Evolutionary conservation across 75 land plant species (phyloP), one percentile per base, ranked within the genome.

Genomic region (Picea glauca): DNA sequence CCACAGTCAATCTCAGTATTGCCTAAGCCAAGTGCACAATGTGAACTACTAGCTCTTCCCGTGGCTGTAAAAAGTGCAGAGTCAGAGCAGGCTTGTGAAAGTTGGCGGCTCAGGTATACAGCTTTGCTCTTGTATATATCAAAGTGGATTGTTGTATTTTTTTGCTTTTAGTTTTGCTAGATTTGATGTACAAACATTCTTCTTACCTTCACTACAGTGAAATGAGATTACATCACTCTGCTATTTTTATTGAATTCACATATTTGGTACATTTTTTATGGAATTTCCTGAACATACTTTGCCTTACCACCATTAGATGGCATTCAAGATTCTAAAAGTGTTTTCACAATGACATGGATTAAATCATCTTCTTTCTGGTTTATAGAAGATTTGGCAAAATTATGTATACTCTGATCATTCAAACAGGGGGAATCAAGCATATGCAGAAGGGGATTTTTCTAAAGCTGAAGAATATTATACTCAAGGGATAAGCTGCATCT

Each of bases 401-500:
- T 38, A 32, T 64, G 70, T 20, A 18, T 78, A 21, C 79, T 66
- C 67, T 30, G 5, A 62, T 67, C 43, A 33, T 40, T 30, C n/a
- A 23, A 77, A 50, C 78, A 83, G 81, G 76, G 88, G 88, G 62
- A 87, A 87, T 76, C 84, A 87, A 78, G 88, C 88, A 35, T 87
- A 87, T 43, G 75, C 88, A 11, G 76, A 79, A 58, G 88, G 88
- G 18, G 87, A 84, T 70, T 87, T 87, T 68, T 80, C 76, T 3
- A 87, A 81, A 81, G 87, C 88, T 72, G 88, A 87, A 68, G 88
- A 87, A 64, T 87, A 78, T 76, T 87, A 87, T 74, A 78, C 88
- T 33, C 81, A 63, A 33, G 87, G 88, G 30, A 80, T 80, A 50
- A 82, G 81, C 26, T 85, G 88, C 78, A 87, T 87, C 23, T 81